phyloP scores from a whole-genome alignment of 495 filamentous ascomycete genomes.

The Tuber indicum region DNA sequence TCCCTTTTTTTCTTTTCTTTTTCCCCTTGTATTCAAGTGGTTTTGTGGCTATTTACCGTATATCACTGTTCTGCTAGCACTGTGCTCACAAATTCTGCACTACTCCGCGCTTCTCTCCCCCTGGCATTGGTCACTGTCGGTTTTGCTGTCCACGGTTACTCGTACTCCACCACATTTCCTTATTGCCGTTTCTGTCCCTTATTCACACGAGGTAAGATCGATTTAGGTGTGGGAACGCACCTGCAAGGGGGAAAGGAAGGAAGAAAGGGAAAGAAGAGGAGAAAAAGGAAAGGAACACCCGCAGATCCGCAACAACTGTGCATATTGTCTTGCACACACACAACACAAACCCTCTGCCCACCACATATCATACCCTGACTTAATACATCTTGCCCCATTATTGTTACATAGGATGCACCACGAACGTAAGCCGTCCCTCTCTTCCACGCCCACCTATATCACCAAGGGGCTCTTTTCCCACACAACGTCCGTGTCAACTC shows the following conservation, averaged over 20 bases:
- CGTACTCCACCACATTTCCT: not conserved
- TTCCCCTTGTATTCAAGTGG: not conserved
- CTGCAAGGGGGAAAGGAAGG: not conserved
- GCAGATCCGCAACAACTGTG: not conserved
- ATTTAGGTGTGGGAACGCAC: not conserved
- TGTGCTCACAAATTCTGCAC: not conserved
- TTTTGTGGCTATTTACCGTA: not conserved
- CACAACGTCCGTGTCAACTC: conserved; percentile 37
- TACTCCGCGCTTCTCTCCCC: not conserved
- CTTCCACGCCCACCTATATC: conserved; percentile 39
- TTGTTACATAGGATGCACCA: conserved; percentile 22
- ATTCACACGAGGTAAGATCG: not conserved
- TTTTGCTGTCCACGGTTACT: not conserved
- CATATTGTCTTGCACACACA: not conserved
- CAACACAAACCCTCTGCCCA: not conserved
- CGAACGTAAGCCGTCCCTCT: conserved; percentile 38
- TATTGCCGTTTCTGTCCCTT: not conserved
- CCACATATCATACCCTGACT: not conserved
- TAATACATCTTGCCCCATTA: not conserved
- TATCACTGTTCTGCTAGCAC: not conserved
- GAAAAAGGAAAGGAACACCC: not conserved
- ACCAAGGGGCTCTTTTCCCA: conserved; percentile 37
- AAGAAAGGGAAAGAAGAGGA: not conserved
- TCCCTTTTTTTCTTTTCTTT: not conserved
- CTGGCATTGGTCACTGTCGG: not conserved